phyloP scores from a whole-genome alignment of 192 early-diverging fungal genomes.

The Dissophora globulifera region DNA sequence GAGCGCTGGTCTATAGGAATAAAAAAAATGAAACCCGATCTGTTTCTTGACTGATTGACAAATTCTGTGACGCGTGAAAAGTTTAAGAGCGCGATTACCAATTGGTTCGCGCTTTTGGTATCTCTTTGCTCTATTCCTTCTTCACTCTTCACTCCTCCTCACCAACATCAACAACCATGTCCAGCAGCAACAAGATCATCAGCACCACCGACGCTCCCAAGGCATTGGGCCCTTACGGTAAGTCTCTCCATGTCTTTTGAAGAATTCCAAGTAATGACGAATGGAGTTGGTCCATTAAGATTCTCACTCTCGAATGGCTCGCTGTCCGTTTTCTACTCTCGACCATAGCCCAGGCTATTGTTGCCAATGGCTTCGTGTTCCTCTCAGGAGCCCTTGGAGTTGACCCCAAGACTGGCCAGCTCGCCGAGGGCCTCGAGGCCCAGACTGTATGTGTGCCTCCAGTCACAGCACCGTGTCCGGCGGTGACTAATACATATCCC shows the following conservation, averaged over 20 bases:
- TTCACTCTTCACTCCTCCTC: neutral
- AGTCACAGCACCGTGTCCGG: too few species aligned
- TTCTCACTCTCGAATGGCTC: conserved; percentile 14
- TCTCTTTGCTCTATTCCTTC: too few species aligned
- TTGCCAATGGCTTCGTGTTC: conserved; percentile 86
- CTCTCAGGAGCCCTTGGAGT: conserved; percentile 82
- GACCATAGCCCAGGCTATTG: conserved; percentile 72
- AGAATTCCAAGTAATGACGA: too few species aligned
- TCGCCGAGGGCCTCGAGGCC: conserved; percentile 70
- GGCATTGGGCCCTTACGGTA: conserved; percentile 83
- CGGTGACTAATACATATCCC: neutral
- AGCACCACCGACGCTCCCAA: conserved; percentile 70
- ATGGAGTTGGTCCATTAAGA: neutral
- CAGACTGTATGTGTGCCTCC: conserved; percentile 78
- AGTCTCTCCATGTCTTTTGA: conserved; percentile 10
- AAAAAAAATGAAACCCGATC: too few species aligned
- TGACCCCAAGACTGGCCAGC: conserved; percentile 77
- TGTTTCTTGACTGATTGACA: too few species aligned
- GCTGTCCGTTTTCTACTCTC: neutral
- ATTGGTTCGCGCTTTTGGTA: too few species aligned
- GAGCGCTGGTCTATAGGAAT: too few species aligned
- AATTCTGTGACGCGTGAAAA: too few species aligned
- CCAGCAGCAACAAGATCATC: conserved; percentile 53
- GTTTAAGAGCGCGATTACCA: too few species aligned
- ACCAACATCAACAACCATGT: conserved; percentile 13